Evolutionary conservation across 371 early-diverging fungal genomes (phyloP).

Genomic region (Chytridiales sp.): DNA sequence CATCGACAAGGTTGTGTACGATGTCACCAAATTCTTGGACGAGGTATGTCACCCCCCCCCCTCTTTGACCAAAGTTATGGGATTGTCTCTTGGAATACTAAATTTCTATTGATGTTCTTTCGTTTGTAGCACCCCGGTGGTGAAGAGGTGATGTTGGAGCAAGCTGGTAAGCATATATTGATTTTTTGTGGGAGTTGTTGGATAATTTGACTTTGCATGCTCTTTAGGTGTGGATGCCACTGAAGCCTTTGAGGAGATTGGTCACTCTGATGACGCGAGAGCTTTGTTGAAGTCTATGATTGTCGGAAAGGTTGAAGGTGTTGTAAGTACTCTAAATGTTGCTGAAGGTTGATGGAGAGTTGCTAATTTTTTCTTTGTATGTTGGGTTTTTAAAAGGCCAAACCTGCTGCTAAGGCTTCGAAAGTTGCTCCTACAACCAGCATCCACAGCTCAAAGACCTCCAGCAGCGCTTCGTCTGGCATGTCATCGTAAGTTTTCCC

Average conservation of each 20-base stretch:
- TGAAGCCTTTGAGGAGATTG: conserved; percentile 91
- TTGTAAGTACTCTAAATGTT: not conserved
- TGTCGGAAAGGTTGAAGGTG: conserved; percentile 68
- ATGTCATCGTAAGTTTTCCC: not conserved
- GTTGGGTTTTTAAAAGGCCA: conserved; percentile 19
- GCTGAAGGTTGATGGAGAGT: not conserved
- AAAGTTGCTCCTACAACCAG: conserved; percentile 24
- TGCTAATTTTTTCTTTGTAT: conserved; percentile 2
- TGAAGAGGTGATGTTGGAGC: conserved; percentile 54
- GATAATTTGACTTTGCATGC: not conserved
- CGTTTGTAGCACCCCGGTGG: conserved; percentile 52
- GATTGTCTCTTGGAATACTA: not conserved
- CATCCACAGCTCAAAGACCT: not conserved
- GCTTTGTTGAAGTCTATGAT: conserved; percentile 68
- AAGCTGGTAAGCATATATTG: conserved; percentile 37
- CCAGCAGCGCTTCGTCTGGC: conserved; percentile 7
- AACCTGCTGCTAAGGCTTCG: conserved; percentile 25
- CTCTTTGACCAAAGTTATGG: not conserved
- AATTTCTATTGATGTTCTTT: not conserved
- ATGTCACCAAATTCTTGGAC: conserved; percentile 77
- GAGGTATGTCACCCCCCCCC: conserved; percentile 45
- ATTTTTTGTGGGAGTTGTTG: not conserved
- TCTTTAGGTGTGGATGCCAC: conserved; percentile 79
- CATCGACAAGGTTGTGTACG: conserved; percentile 78
- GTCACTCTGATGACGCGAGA: conserved; percentile 90